A percentile compares a stretch with the other conserved stretches of the same genome.
Evolutionary conservation across 2,329 filamentous ascomycete genomes (phyloP).

Genomic region (Fusarium incarnatum): DNA sequence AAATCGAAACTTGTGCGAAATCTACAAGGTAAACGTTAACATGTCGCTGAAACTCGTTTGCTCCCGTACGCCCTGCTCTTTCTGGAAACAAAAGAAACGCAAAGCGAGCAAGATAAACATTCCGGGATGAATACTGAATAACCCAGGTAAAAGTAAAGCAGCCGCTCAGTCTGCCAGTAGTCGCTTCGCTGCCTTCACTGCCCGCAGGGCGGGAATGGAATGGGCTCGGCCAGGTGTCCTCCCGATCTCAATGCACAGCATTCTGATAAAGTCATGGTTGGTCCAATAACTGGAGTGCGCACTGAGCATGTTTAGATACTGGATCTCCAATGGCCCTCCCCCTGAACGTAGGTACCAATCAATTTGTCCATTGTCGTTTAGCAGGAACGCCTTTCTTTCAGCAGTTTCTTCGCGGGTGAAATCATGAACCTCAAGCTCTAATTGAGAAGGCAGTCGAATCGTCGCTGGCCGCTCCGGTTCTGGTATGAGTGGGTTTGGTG

Average conservation of each 20-base stretch:
- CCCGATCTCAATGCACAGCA: constrained; percentile 90
- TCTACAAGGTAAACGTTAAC: background rate
- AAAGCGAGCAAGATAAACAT: background rate
- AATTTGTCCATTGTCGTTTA: constrained; percentile 97
- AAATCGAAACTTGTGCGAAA: background rate
- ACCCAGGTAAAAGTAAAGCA: background rate
- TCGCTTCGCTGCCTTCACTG: constrained; percentile 64
- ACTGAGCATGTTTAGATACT: constrained; percentile 96
- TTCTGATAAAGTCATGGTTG: constrained; percentile 85
- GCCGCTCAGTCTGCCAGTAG: constrained; percentile 38
- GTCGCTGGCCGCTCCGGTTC: constrained; percentile 54
- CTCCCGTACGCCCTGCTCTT: constrained; percentile 9
- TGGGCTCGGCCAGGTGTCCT: constrained; percentile 74
- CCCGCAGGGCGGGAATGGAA: constrained; percentile 68
- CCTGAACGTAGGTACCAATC: constrained; percentile 89
- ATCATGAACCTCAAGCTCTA: constrained; percentile 97
- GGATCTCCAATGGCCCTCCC: constrained; percentile 88
- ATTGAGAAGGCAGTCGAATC: constrained; percentile 67
- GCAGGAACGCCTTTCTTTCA: constrained; percentile 84
- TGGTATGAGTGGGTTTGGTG: constrained; percentile 46
- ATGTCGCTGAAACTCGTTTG: constrained; percentile 3
- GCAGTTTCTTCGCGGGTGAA: constrained; percentile 93
- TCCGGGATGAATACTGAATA: background rate
- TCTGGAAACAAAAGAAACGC: background rate
- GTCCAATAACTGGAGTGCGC: constrained; percentile 97